phyloP scores from a whole-genome alignment of 306 rosid genomes.

The Quercus wislizeni region DNA sequence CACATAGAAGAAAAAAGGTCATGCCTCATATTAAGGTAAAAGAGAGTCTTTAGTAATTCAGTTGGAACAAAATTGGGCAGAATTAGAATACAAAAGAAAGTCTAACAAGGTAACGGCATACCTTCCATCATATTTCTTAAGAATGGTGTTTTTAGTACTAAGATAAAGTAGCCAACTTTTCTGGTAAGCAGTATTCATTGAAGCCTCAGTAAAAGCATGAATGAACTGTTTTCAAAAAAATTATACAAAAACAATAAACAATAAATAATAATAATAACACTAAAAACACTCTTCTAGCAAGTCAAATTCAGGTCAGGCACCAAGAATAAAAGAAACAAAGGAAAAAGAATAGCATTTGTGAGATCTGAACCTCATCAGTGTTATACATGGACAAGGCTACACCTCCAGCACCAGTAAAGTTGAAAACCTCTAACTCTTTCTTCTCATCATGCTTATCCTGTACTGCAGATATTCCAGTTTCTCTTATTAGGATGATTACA shows the following conservation, averaged over 20 bases:
- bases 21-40: not conserved
- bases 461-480: conserved; percentile 36
- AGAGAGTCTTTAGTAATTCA: not conserved
- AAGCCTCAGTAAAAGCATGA: conserved; percentile 71
- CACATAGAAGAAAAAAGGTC: not conserved
- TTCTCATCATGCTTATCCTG: conserved; percentile 71
- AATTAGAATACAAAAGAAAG: not conserved
- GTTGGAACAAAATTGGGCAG: not conserved
- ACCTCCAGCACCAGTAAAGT: conserved; percentile 51
- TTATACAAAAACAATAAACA: too few species aligned
- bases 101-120: conserved; percentile 28
- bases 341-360: conserved; percentile 8
- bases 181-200: conserved; percentile 76
- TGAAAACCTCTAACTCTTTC: conserved; percentile 40
- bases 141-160: conserved; percentile 91
- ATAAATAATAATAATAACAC: not conserved
- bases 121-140: conserved; percentile 99
- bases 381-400: conserved; percentile 53
- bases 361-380: conserved; percentile 61
- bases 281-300: conserved; percentile 1
- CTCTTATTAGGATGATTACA: conserved; percentile 3
- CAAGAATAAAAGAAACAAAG: not conserved
- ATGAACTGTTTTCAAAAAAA: conserved; percentile 51
- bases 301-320: conserved; percentile 19
- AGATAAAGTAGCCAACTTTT: conserved; percentile 97